These are phyloP conservation scores for Rhizopus delemar DNA, from an alignment of 371 early-diverging fungal species.

Conservation along the genomic window DNA sequence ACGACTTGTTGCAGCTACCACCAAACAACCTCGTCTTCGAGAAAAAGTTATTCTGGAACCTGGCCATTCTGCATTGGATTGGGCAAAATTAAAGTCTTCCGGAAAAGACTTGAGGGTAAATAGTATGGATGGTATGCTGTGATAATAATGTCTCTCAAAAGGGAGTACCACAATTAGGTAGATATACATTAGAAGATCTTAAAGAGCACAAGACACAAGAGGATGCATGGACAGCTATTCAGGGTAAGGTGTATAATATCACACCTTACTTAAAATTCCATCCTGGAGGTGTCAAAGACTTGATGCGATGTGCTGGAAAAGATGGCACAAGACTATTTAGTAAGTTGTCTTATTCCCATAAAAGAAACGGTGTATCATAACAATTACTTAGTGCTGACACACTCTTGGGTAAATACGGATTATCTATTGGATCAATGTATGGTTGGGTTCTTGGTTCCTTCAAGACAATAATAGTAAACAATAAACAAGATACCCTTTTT, in stretches of 20 bases:
- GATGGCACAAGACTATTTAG: constrained; percentile 93
- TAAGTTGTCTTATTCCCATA: constrained; percentile 34
- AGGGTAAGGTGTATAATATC: constrained; percentile 93
- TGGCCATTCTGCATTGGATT: constrained; percentile 91
- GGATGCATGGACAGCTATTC: constrained; percentile 94
- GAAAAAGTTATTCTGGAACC: constrained; percentile 84
- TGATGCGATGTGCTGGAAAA: constrained; percentile 93
- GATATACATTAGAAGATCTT: constrained; percentile 79
- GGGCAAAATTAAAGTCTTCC: constrained; percentile 82
- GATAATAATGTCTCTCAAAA: constrained; percentile 13
- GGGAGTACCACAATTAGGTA: constrained; percentile 58
- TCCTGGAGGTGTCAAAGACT: constrained; percentile 86
- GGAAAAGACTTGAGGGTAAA: constrained; percentile 76
- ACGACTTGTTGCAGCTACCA: constrained; percentile 49
- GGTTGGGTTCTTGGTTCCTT: constrained; percentile 77
- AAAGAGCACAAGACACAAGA: constrained; percentile 73
- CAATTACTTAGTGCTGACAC: constrained; percentile 66
- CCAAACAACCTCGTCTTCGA: constrained; percentile 56
- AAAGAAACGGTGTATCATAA: neutral
- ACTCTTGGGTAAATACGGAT: constrained; percentile 94
- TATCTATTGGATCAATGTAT: constrained; percentile 80
- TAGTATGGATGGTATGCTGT: neutral
- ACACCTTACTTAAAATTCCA: constrained; percentile 94
- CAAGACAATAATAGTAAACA: constrained; percentile 7
- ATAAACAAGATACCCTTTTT: constrained; percentile 5